Conservation (phyloP, 192 early-diverging fungal species). For the Allomyces macrogynus region DNA sequence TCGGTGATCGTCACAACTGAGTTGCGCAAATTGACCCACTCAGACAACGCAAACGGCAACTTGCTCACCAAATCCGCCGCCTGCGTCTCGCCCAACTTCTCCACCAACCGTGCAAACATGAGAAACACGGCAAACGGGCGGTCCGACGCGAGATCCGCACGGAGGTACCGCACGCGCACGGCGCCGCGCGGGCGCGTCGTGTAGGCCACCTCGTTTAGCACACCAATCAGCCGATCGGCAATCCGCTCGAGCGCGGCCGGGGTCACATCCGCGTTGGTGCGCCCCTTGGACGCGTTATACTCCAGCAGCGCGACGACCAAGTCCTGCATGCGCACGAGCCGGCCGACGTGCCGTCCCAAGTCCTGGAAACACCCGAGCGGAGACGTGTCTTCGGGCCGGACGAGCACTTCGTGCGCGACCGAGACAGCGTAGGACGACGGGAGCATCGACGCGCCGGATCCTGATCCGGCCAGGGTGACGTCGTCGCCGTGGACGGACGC, state of each 20-base stretch:
- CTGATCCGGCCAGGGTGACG: not conserved
- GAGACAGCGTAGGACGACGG: not conserved
- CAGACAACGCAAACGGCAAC: not conserved
- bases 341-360: not conserved
- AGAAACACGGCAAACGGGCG: not conserved
- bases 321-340: not conserved
- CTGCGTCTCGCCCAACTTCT: not conserved
- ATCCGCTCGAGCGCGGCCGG: not conserved
- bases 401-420: not conserved
- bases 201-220: not conserved
- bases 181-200: not conserved
- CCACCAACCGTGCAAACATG: not conserved
- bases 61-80: not conserved
- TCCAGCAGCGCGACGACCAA: not conserved
- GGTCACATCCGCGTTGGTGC: not conserved
- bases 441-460: not conserved
- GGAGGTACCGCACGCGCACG: not conserved
- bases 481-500: not conserved
- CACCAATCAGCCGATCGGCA: not conserved
- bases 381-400: not conserved
- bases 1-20: not conserved
- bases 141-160: not conserved
- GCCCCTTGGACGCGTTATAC: not conserved
- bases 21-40: not conserved
- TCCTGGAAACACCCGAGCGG: not conserved